Evolutionary conservation across 352 stramenopile genomes (phyloP).

Genomic region (Globisporangium nodosum): DNA sequence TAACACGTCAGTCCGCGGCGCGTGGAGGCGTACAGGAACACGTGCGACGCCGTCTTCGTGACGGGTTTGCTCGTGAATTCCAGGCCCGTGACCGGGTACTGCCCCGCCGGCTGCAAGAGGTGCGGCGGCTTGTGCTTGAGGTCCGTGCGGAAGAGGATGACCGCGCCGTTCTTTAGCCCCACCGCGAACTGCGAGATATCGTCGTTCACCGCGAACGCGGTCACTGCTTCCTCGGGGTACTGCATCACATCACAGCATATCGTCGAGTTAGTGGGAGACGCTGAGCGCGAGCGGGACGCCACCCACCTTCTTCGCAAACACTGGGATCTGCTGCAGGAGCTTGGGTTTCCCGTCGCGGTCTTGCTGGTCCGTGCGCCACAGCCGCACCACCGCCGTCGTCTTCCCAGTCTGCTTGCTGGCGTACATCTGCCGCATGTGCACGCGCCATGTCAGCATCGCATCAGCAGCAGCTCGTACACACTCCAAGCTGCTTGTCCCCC

Average conservation of each 20-base stretch:
- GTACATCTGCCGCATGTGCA: conserved; percentile 37
- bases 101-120: conserved; percentile 70
- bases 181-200: conserved; percentile 80
- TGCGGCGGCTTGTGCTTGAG: conserved; percentile 71
- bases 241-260: conserved; percentile 4
- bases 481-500: not conserved
- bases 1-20: conserved; percentile 78
- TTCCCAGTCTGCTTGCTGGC: conserved; percentile 57
- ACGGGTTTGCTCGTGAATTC: conserved; percentile 78
- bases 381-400: conserved; percentile 68
- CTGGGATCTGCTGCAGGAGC: conserved; percentile 76
- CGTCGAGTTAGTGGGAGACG: not conserved
- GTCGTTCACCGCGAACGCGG: conserved; percentile 79
- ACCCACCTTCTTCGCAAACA: conserved; percentile 77
- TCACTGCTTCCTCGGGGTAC: conserved; percentile 84
- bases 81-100: conserved; percentile 73
- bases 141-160: conserved; percentile 80
- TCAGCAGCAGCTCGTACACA: not conserved
- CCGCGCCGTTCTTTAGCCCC: conserved; percentile 74
- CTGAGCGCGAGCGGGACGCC: not conserved
- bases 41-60: conserved; percentile 47
- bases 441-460: not conserved
- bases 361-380: conserved; percentile 87
- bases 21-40: conserved; percentile 80
- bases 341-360: conserved; percentile 82